Evolutionary conservation across 2,329 filamentous ascomycete species (phyloP), one percentile per base, ranked within the genome.

Genomic region (Penicillium sclerotiorum): DNA sequence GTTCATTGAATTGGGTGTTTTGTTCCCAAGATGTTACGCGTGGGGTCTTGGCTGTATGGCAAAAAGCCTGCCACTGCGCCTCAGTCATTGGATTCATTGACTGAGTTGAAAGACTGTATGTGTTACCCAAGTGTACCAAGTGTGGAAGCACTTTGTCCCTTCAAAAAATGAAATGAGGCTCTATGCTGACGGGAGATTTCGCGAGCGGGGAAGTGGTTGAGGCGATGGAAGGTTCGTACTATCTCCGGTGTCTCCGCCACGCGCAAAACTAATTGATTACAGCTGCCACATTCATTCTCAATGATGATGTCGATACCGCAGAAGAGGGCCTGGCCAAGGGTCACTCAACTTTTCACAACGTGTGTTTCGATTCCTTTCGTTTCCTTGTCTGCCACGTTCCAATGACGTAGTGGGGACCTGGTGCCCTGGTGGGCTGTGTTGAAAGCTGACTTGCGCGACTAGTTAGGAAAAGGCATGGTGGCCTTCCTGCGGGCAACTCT

Each of bases 261-360:
- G 17, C 3, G 9, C 9, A 15, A 32, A 27, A 27, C 23, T 20
- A 21, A 8, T 12, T 23, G 2, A 15, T 9, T 21, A 21, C 65
- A 68, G 87, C 88, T 32, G 84, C 87, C 4, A 79, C 81, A 8
- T 76, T 89, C 49, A 89, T 96, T 60, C 87, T 96, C 79, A 87
- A 94, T 66, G 91, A 96, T 72, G 90, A 97, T 72, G 87, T 97
- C 52, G 88, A 90, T 28, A 85, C 83, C 32, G 94, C 94, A 5
- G 89, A 95, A 73, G 78, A 78, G 52, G 83, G 84, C 35, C 78
- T 96, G 28, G 80, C 81, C 43, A 81, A 86, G 58, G 86, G 88
- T 37, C 80, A 82, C 59, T 96, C 92, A 5, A 83, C 89, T n/a
- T 97, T 95, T 66, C 94, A 99, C 72, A 84, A 84, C 74, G 82